Percentiles rank a stretch among this genome's conserved stretches.
Conservation (phyloP, 805 yeast species). For the Spathaspora sp. region DNA sequence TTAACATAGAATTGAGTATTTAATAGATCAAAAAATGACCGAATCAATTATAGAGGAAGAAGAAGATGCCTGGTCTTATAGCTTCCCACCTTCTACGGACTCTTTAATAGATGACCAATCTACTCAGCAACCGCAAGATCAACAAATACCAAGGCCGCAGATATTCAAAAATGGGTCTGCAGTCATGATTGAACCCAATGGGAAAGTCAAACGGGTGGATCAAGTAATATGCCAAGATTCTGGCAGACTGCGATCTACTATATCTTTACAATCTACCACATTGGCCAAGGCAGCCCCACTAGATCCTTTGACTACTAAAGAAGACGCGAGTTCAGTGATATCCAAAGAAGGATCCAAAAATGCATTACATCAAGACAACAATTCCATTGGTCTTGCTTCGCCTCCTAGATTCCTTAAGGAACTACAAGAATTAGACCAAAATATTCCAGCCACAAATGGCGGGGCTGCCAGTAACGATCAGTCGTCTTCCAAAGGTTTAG, state of each 20-base stretch:
- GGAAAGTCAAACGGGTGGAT: not conserved
- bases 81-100: conserved; percentile 15
- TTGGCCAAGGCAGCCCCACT: conserved; percentile 45
- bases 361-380: conserved; percentile 2
- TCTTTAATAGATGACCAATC: not conserved
- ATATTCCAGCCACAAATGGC: not conserved
- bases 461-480: not conserved
- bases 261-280: conserved; percentile 32
- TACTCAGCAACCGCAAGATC: not conserved
- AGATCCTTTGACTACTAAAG: conserved; percentile 47
- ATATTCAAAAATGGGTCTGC: not conserved
- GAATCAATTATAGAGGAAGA: conserved; percentile 22
- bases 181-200: not conserved
- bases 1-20: no score
- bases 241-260: conserved; percentile 14
- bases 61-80: conserved; percentile 40
- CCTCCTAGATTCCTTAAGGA: conserved; percentile 4
- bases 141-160: not conserved
- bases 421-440: conserved; percentile 3
- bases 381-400: not conserved
- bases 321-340: conserved; percentile 43
- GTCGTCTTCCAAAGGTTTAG: not conserved
- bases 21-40: not conserved
- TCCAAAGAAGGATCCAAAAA: conserved; percentile 10
- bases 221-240: conserved; percentile 1